Conservation (phyloP, 768 basidiomycete genomes). For the Trametes meyenii region DNA sequence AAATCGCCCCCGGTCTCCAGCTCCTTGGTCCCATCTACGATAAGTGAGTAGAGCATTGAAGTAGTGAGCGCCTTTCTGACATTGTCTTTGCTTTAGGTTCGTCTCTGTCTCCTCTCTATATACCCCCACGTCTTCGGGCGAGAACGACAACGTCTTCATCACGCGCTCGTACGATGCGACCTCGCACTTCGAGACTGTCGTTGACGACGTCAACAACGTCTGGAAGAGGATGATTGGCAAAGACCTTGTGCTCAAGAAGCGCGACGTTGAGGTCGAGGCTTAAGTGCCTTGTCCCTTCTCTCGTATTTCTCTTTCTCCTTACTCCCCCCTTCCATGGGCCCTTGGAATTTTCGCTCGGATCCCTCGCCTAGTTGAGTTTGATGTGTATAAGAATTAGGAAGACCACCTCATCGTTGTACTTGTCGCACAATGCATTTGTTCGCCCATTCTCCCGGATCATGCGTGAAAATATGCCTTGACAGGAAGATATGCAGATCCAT, state of each 20-base stretch:
- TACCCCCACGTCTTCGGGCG: conserved; percentile 82
- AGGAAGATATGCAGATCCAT: not conserved
- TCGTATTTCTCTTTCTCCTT: not conserved
- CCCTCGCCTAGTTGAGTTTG: conserved; percentile 8
- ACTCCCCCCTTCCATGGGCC: not conserved
- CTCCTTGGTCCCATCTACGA: conserved; percentile 92
- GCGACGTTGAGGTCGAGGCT: conserved; percentile 68
- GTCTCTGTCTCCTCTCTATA: conserved; percentile 87
- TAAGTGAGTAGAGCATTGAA: conserved; percentile 61
- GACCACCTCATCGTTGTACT: conserved; percentile 25
- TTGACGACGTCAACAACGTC: conserved; percentile 95
- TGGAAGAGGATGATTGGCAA: conserved; percentile 86
- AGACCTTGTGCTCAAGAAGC: conserved; percentile 85
- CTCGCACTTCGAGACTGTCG: conserved; percentile 98
- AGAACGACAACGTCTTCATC: conserved; percentile 91
- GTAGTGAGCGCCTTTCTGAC: not conserved
- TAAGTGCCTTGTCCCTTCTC: conserved; percentile 26
- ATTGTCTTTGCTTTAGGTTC: conserved; percentile 57
- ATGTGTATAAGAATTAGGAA: conserved; percentile 25
- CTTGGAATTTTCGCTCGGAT: conserved; percentile 11
- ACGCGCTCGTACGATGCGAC: conserved; percentile 98
- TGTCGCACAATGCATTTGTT: conserved; percentile 22
- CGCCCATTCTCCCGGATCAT: not conserved
- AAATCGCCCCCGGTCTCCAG: conserved; percentile 89
- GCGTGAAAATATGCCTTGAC: not conserved